Percentiles rank a stretch among this genome's conserved stretches.
phyloP scores from a whole-genome alignment of 306 rosid species.

The Erythrophleum fordii region DNA sequence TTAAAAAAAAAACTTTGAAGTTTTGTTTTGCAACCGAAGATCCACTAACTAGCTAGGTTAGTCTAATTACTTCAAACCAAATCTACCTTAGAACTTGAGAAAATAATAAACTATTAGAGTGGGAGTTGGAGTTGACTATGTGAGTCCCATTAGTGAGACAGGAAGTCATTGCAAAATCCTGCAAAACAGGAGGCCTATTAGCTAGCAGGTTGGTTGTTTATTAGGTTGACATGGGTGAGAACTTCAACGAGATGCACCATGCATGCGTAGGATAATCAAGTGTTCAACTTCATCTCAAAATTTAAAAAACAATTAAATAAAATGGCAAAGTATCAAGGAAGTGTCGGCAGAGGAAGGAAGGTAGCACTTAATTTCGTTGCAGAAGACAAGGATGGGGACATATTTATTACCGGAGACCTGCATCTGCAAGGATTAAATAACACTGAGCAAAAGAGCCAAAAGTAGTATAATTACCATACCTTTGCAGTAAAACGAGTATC shows the following conservation, averaged over 20 bases:
- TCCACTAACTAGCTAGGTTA: no score
- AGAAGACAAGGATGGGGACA: constrained; percentile 38
- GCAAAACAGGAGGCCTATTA: constrained; percentile 13
- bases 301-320: neutral
- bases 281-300: neutral
- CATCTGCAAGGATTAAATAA: neutral
- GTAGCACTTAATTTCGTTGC: constrained; percentile 9
- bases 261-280: neutral
- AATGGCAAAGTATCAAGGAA: neutral
- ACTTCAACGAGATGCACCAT: neutral
- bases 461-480: neutral
- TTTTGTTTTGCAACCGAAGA: no score
- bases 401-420: constrained; percentile 17
- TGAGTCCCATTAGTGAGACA: constrained; percentile 18
- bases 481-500: neutral
- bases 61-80: no score
- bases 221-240: neutral
- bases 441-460: neutral
- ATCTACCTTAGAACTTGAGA: no score
- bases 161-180: constrained; percentile 27
- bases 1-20: no score
- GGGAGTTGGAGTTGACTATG: constrained; percentile 37
- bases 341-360: constrained; percentile 68
- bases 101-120: no score
- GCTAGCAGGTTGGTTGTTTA: no score